These are phyloP conservation scores for Diaporthe citri DNA, from an alignment of 2,329 filamentous ascomycete species.

Conservation along the genomic window DNA sequence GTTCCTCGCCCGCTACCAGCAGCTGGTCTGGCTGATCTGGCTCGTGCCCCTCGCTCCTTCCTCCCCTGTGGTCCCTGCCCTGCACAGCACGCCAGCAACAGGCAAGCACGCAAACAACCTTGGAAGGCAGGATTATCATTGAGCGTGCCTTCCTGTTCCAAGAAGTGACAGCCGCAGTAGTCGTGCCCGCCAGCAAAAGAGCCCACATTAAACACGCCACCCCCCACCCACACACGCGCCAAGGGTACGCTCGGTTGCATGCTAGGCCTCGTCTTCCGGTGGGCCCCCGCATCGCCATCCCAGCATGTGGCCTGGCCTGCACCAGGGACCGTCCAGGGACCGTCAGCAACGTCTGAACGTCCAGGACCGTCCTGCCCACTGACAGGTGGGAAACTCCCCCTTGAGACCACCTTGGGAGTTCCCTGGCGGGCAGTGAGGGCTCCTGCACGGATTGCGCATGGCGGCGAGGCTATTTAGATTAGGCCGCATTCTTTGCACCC, in stretches of 20 bases:
- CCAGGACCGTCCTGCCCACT: neutral
- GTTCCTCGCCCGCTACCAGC: neutral
- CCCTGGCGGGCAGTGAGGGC: neutral
- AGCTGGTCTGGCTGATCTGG: neutral
- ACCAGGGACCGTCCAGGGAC: neutral
- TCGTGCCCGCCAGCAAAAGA: neutral
- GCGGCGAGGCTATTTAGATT: conserved; percentile 13
- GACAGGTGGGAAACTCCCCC: neutral
- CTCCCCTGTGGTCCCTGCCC: neutral
- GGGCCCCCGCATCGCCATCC: conserved; percentile 26
- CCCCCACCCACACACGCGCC: conserved; percentile 26
- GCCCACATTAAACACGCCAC: conserved; percentile 26
- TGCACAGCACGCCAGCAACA: neutral
- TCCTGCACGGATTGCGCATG: conserved; percentile 2
- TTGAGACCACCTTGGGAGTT: too few relatives aligned
- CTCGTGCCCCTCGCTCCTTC: neutral
- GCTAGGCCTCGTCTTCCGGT: conserved; percentile 24
- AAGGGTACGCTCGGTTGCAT: conserved; percentile 14
- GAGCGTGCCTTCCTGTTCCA: neutral
- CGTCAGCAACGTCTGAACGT: neutral
- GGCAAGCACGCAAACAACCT: neutral
- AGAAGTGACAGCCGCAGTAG: conserved; percentile 17
- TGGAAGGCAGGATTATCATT: neutral
- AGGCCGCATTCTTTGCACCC: conserved; percentile 10
- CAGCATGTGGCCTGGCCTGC: neutral